Base-by-base conservation (phyloP, 1,139 yeast genomes). In the Pichia sp. region DNA sequence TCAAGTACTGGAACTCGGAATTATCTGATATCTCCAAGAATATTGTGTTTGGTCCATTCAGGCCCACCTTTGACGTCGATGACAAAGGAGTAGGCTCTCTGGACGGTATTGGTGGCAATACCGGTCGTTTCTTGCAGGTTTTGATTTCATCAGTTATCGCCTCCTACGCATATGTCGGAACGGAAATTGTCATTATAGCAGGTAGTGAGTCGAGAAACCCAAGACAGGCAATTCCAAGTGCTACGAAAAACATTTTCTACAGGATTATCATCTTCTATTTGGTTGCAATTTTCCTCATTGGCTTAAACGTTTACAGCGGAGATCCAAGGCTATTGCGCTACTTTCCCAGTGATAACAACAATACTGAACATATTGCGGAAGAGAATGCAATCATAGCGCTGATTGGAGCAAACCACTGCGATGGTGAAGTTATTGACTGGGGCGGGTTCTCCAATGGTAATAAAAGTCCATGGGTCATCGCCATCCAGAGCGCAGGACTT, bases 201-300 rank as follows among this genome's bases (percentile, higher is more conserved):
- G 93, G 95, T 1, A 88, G 93, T 66, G 96, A 90, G 68, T 88
- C 93, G 10, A 76, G 85, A 58, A 86, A 87, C 62, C 96, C 96
- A 1, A 76, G 96, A 59, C 81, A 80, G 59, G 83, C 95, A 0
- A 74, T 89, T 30, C 95, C 95, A 1, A 79, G 84, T 14, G 95
- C 95, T 0, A 85, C 95, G 1, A 81, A 76, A 61, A 75, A 86
- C 62, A 89, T 88, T 2, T 87, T 85, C 63, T 83, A 87, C 77
- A 77, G 96, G 65, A 80, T 89, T 46, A 67, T 85, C 14, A 66
- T 87, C 1, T 81, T 90, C 59, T 88, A 89, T 67, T 70, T 87
- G 53, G 69, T 88, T 38, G 82, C 90, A 0, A 78, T 87, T n/a
- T 84, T 89, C 65, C 74, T 85, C 24, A 85, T 87, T 33, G 85